phyloP scores from a whole-genome alignment of 805 yeast species.

The Saturnispora besseyi region DNA sequence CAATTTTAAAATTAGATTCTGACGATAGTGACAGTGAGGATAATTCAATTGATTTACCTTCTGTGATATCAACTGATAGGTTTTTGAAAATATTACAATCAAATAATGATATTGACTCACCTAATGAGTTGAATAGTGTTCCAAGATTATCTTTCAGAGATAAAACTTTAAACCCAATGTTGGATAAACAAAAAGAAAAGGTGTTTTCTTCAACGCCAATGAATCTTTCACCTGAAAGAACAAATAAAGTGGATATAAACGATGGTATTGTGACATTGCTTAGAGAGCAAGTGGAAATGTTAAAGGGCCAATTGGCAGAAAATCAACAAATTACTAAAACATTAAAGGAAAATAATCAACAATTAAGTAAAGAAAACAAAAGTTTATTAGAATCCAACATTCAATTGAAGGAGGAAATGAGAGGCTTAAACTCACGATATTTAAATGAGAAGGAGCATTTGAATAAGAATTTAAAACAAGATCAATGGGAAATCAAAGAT shows the following conservation, averaged over 20 bases:
- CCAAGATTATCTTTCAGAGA: conserved; percentile 1
- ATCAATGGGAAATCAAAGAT: neutral
- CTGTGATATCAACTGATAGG: neutral
- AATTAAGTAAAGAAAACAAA: neutral
- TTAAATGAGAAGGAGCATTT: no score
- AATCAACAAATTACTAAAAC: neutral
- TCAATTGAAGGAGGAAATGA: neutral
- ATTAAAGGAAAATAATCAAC: neutral
- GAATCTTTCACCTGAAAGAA: neutral
- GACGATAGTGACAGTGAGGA: conserved; percentile 1
- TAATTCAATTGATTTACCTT: conserved; percentile 2
- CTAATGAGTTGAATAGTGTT: neutral
- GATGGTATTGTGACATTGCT: neutral
- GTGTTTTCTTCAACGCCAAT: conserved; percentile 3
- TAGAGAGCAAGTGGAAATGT: neutral
- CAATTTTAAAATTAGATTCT: conserved; percentile 6
- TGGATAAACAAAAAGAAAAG: neutral
- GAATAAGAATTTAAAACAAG: no score
- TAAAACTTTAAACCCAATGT: neutral
- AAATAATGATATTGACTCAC: neutral
- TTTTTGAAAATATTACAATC: conserved; percentile 1
- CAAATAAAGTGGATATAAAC: neutral
- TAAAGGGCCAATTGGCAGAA: neutral
- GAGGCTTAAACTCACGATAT: neutral
- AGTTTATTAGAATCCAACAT: neutral